phyloP scores from a whole-genome alignment of 108 stramenopile species.

The Cyclostephanos invisitatus region DNA sequence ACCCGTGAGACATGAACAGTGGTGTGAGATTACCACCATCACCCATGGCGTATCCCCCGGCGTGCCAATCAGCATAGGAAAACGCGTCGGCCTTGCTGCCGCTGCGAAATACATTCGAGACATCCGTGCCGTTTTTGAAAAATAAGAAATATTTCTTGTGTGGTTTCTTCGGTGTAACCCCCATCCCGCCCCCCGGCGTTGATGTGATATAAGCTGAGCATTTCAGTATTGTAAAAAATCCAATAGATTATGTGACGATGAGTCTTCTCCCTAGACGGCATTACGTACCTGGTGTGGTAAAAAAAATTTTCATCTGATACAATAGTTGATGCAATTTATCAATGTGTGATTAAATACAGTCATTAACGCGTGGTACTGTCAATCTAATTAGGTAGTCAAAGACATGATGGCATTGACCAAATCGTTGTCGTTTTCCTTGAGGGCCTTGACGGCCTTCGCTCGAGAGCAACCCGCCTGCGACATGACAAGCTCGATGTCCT shows the following conservation, averaged over 20 bases:
- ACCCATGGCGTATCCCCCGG: constrained; percentile 48
- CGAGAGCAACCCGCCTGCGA: constrained; percentile 85
- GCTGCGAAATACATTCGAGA: constrained; percentile 53
- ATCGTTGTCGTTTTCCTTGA: constrained; percentile 96
- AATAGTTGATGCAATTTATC: not conserved
- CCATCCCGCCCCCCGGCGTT: not conserved
- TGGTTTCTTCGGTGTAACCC: too few relatives aligned
- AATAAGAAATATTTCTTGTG: not conserved
- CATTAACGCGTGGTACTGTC: not conserved
- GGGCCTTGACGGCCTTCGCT: constrained; percentile 90
- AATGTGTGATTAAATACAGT: not conserved
- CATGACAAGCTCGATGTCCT: constrained; percentile 98
- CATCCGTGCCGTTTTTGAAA: constrained; percentile 55
- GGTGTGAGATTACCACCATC: constrained; percentile 47
- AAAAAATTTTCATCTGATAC: not conserved
- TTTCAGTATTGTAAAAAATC: not conserved
- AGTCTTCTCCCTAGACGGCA: too few relatives aligned
- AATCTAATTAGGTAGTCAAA: constrained; percentile 76
- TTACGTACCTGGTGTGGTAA: not conserved
- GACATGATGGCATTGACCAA: constrained; percentile 99
- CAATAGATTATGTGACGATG: not conserved
- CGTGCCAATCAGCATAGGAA: constrained; percentile 45
- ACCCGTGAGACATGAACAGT: constrained; percentile 15
- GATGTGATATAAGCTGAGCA: too few relatives aligned
- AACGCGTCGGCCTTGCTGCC: constrained; percentile 37